Evolutionary conservation across 768 basidiomycete species (phyloP).

Genomic region (Kwoniella newhampshirensis): DNA sequence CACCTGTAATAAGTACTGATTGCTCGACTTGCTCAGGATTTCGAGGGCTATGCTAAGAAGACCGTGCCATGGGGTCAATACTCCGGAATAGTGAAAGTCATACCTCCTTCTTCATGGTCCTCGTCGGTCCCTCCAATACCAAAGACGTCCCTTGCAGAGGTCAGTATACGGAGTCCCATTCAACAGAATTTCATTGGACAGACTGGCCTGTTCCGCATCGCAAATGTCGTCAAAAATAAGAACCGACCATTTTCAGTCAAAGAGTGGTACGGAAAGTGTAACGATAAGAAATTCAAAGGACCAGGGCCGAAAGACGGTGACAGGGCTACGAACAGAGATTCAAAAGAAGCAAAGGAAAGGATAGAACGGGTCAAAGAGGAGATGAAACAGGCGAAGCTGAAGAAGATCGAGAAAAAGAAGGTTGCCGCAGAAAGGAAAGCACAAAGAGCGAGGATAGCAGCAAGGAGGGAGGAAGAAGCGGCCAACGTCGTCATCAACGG

Average conservation of each 20-base stretch:
- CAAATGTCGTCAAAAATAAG: conserved; percentile 76
- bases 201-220: conserved; percentile 80
- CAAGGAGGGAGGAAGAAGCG: background rate
- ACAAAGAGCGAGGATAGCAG: conserved; percentile 8
- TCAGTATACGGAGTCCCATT: conserved; percentile 85
- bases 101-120: conserved; percentile 91
- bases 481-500: conserved; percentile 1
- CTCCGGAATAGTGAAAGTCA: conserved; percentile 93
- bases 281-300: conserved; percentile 30
- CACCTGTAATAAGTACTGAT: background rate
- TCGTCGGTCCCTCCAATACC: conserved; percentile 70
- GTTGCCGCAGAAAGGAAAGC: conserved; percentile 17
- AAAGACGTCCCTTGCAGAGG: conserved; percentile 63
- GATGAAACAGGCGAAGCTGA: conserved; percentile 58
- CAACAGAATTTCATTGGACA: conserved; percentile 87
- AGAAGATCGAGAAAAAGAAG: conserved; percentile 23
- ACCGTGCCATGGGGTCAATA: conserved; percentile 86
- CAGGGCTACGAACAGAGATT: conserved; percentile 29
- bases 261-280: conserved; percentile 52
- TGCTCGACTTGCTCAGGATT: conserved; percentile 56
- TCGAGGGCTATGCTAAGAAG: conserved; percentile 82
- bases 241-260: conserved; percentile 46
- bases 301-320: conserved; percentile 46
- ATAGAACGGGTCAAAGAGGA: conserved; percentile 16
- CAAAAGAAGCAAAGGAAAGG: conserved; percentile 30